A percentile compares a stretch with the other conserved stretches of the same genome.
Conservation (phyloP, 2,329 filamentous ascomycete species). For the Colletotrichum eleusines region DNA sequence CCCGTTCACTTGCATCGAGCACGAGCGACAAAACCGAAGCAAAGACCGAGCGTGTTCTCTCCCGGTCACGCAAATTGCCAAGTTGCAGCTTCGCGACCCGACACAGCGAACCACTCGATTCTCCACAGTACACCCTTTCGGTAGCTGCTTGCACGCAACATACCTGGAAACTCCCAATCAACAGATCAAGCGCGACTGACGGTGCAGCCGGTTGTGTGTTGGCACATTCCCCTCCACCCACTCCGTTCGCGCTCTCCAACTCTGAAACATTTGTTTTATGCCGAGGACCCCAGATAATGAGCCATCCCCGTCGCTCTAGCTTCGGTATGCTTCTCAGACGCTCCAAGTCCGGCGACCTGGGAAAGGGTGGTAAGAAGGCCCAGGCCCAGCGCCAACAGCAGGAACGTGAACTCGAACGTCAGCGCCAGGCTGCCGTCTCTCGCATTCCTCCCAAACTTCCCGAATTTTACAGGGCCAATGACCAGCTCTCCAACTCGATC, state of each 20-base stretch:
- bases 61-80: not conserved
- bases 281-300: slow-evolving; percentile 47
- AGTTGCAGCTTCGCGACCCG: not conserved
- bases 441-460: slow-evolving; percentile 65
- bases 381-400: slow-evolving; percentile 63
- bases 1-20: not conserved
- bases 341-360: slow-evolving; percentile 75
- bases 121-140: slow-evolving; percentile 7
- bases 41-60: slow-evolving; percentile 1
- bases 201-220: slow-evolving; percentile 22
- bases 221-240: slow-evolving; percentile 13
- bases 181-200: slow-evolving; percentile 34
- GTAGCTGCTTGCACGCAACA: slow-evolving; percentile 19
- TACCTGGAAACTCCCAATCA: not conserved
- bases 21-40: not conserved
- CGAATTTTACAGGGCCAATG: slow-evolving; percentile 62
- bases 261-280: slow-evolving; percentile 40
- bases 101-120: not conserved
- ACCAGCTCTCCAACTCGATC: slow-evolving; percentile 60
- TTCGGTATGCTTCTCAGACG: slow-evolving; percentile 74
- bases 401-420: slow-evolving; percentile 59
- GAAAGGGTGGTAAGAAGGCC: slow-evolving; percentile 70
- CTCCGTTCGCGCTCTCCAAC: slow-evolving; percentile 35
- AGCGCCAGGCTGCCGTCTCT: slow-evolving; percentile 60
- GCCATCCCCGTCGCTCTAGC: slow-evolving; percentile 57